Base-by-base conservation (phyloP, 768 basidiomycete genomes). In the Lactarius deliciosus region DNA sequence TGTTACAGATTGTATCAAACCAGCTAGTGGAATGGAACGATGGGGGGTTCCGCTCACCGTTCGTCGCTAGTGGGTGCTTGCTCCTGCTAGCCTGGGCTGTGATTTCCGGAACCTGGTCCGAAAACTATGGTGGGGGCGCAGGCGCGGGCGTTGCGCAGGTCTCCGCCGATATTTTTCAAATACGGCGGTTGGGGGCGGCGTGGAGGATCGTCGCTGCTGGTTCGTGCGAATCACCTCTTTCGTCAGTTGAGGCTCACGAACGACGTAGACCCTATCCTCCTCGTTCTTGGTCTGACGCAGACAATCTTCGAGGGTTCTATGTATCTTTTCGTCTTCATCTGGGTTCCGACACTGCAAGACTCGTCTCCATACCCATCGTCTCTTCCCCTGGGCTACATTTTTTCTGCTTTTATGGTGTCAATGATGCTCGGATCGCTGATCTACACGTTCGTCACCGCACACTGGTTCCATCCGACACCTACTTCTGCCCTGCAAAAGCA, bases 251-350 rank as follows among this genome's bases (percentile, higher is more conserved):
- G 11, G 58, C 16, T 34, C 20, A 50, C 54, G 63, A 43, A 30
- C 50, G 13, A 57, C 5, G 13, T 72, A 89, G 89, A 91, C 72
- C 81, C 83, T 1, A 72, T 83, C 57, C 79, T 92, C 11, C 76
- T 90, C 67, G 82, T 83, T 30, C 81, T 92, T 25, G 88, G 89
- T 38, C 76, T 91, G 61, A 86, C 86, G 0, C 90, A 92, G 75
- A 92, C 90, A 1, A 89, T 87, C 75, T 92, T 92, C 73, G 90
- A 92, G 73, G 91, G 90, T 2, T 89, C 88, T 6, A 90, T 91
- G 90, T 91, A 92, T 76, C 82, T 91, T 67, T 92, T 91, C 76
- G 90, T 91, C 69, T 92, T 91, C 78, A 79, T 88, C 68, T 92
- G 90, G 90, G 90, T 92, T 0, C 90, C 91, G 1, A 81, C 85